Percentiles rank a stretch among this genome's conserved stretches.
phyloP scores from a whole-genome alignment of 352 stramenopile species.

The Plasmopara viticola region DNA sequence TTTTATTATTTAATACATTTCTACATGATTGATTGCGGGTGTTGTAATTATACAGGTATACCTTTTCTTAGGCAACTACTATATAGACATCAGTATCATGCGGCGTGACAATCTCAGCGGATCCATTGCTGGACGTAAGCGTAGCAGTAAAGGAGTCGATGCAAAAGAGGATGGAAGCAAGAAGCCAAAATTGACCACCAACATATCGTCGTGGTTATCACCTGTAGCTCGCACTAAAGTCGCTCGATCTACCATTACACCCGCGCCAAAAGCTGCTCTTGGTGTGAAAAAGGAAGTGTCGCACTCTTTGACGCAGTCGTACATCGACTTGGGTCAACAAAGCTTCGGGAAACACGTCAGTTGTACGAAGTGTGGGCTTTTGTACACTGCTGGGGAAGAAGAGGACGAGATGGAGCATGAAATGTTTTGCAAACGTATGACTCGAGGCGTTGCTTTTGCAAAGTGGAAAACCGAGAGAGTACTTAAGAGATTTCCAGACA shows the following conservation, averaged over 20 bases:
- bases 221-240: slow-evolving; percentile 13
- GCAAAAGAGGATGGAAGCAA: slow-evolving; percentile 3
- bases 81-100: slow-evolving; percentile 40
- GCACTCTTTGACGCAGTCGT: slow-evolving; percentile 38
- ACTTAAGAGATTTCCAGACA: slow-evolving; percentile 35
- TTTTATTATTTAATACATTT: background rate
- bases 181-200: slow-evolving; percentile 10
- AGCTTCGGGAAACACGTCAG: slow-evolving; percentile 57
- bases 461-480: slow-evolving; percentile 69
- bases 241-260: slow-evolving; percentile 16
- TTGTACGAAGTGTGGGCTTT: slow-evolving; percentile 49
- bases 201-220: slow-evolving; percentile 12
- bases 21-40: background rate
- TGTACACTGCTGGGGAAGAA: slow-evolving; percentile 70
- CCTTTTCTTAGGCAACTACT: too few species aligned
- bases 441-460: slow-evolving; percentile 41
- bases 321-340: slow-evolving; percentile 72
- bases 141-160: slow-evolving; percentile 1
- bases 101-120: slow-evolving; percentile 15
- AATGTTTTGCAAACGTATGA: slow-evolving; percentile 43
- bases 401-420: slow-evolving; percentile 68
- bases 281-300: slow-evolving; percentile 6
- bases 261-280: slow-evolving; percentile 11
- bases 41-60: background rate
- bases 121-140: slow-evolving; percentile 33